Evolutionary conservation across 192 early-diverging fungal species (phyloP).

Genomic region (Coemansia sp.): DNA sequence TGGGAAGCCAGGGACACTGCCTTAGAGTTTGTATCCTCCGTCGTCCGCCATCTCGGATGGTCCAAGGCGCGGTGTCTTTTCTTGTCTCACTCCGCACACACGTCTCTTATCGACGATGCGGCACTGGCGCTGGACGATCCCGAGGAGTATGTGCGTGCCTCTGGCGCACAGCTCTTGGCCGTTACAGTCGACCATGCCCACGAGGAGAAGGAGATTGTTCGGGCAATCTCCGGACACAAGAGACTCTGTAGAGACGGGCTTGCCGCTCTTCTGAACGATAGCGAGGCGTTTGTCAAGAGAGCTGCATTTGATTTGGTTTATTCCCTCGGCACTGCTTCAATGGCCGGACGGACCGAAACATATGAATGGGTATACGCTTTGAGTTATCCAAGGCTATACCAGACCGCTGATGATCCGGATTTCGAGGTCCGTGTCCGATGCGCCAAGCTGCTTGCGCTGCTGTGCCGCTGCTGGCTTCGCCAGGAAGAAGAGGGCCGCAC

Average conservation of each 20-base stretch:
- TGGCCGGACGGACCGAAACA: neutral
- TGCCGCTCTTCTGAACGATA: slow-evolving; percentile 23
- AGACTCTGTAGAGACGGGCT: neutral
- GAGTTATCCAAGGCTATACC: slow-evolving; percentile 17
- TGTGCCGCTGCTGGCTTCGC: slow-evolving; percentile 15
- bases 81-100: neutral
- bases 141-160: slow-evolving; percentile 53
- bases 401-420: slow-evolving; percentile 35
- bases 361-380: slow-evolving; percentile 26
- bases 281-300: slow-evolving; percentile 52
- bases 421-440: slow-evolving; percentile 55
- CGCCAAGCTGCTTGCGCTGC: slow-evolving; percentile 15
- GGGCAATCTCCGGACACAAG: neutral
- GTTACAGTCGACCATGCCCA: slow-evolving; percentile 4
- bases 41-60: slow-evolving; percentile 1
- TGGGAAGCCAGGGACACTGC: slow-evolving; percentile 51
- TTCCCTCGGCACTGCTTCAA: slow-evolving; percentile 9
- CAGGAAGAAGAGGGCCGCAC: neutral
- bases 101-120: slow-evolving; percentile 20
- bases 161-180: slow-evolving; percentile 28
- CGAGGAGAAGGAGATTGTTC: neutral
- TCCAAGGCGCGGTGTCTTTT: neutral
- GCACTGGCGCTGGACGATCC: slow-evolving; percentile 22
- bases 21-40: slow-evolving; percentile 30
- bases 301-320: slow-evolving; percentile 34